Evolutionary conservation across 129 eudicot genomes (phyloP).

Genomic region (Flaveria sonorensis): DNA sequence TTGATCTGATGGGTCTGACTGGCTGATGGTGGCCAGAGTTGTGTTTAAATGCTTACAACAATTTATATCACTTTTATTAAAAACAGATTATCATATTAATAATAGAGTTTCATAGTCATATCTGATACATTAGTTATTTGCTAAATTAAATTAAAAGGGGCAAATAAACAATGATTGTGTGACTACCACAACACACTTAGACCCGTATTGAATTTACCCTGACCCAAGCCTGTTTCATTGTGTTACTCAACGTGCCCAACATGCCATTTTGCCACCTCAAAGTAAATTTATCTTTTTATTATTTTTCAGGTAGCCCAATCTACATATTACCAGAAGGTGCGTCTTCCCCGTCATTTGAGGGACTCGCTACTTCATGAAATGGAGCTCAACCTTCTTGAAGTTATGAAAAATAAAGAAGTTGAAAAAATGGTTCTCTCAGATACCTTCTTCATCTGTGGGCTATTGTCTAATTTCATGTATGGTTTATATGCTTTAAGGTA

Average conservation of each 20-base stretch:
- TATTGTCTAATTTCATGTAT: conserved; percentile 67
- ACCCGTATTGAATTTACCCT: conserved; percentile 3
- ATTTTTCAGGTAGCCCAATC: conserved; percentile 43
- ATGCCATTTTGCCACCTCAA: conserved; percentile 14
- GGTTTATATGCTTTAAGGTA: conserved; percentile 70
- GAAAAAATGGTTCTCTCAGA: conserved; percentile 63
- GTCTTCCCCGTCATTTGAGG: conserved; percentile 71
- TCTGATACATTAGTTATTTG: not conserved
- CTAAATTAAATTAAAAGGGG: not conserved
- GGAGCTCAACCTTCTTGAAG: conserved; percentile 70
- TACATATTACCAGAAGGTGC: conserved; percentile 47
- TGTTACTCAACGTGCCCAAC: not conserved
- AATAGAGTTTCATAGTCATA: not conserved
- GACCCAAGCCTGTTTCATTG: not conserved
- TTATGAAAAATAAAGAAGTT: conserved; percentile 46
- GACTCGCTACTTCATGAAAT: conserved; percentile 69
- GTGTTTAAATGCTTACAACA: not conserved
- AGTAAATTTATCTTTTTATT: conserved; percentile 9
- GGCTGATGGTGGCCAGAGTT: not conserved
- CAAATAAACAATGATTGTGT: not conserved
- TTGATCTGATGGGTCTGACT: not conserved
- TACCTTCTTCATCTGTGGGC: conserved; percentile 59
- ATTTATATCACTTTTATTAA: not conserved
- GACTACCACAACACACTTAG: conserved; percentile 10
- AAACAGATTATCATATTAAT: not conserved